Evolutionary conservation across 2,329 filamentous ascomycete species (phyloP), one percentile per base, ranked within the genome.

Genomic region (Zymoseptoria brevis): DNA sequence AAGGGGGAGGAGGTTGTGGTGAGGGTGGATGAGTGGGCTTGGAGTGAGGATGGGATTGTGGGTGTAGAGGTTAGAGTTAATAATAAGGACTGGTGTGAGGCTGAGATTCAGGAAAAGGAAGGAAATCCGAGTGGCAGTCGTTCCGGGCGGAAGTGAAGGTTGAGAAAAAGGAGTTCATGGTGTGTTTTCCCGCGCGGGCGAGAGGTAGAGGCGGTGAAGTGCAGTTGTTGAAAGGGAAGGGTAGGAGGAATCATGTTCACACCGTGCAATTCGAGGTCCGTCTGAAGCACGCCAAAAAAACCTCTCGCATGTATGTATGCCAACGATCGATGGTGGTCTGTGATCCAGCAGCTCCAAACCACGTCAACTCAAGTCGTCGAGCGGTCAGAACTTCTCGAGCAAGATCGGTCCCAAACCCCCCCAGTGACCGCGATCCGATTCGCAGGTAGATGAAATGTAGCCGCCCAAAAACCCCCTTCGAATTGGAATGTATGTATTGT

Each of bases 11-110:
- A 58, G 11, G 4, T 66, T 0, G 30, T 16, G 3, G 59, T 22
- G 51, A 1, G 1, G 24, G 54, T 70, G 0, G 57, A 64, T 19
- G 69, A 70, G 3, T 71, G 69, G 69, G 65, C 68, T 11, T 73
- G 71, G 71, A 62, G 64, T 57, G 52, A 58, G 8, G 65, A 64
- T 8, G 63, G 61, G 2, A 60, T 71, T 7, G 54, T 53, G 7
- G 24, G 13, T 7, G 69, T 71, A 11, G 63, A 63, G 6, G 35
- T 71, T n/a, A 68, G 65, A 53, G 21, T 55, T 22, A 60, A 68
- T 53, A 61, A 57, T 4, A 3, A 56, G 7, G 41, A 2, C 8
- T 71, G 66, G 65, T 4, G 3, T 7, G 16, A 24, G 6, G 60
- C 60, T 0, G 19, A 35, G 11, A 51, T 68, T 2, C 50, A 19